These are phyloP conservation scores for Penicillium sp. DNA, from an alignment of 2,329 filamentous ascomycete genomes.

Conservation along the genomic window DNA sequence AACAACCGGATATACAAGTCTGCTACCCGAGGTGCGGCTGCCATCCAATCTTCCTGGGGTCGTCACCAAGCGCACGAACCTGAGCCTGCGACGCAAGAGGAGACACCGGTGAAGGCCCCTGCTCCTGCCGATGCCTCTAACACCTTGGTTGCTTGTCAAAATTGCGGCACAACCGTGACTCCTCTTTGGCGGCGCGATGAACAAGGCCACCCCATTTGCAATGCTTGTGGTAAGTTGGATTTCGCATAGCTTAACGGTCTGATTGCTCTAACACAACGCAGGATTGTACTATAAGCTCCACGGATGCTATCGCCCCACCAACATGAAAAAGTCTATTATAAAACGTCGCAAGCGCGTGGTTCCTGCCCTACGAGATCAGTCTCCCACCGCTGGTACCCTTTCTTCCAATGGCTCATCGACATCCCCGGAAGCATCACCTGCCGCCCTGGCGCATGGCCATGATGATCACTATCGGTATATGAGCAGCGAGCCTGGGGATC, in stretches of 20 bases:
- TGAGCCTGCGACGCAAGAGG: constrained; percentile 19
- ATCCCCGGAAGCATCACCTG: constrained; percentile 35
- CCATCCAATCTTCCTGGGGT: constrained; percentile 26
- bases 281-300: constrained; percentile 95
- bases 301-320: constrained; percentile 80
- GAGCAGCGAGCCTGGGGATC: constrained; percentile 30
- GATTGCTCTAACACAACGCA: constrained; percentile 32
- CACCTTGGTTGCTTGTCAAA: constrained; percentile 85
- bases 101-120: constrained; percentile 18
- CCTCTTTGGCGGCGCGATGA: constrained; percentile 93
- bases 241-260: neutral
- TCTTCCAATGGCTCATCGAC: constrained; percentile 37
- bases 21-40: constrained; percentile 45
- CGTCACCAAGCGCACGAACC: constrained; percentile 25
- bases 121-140: constrained; percentile 23
- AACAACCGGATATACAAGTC: constrained; percentile 92
- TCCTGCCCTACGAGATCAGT: constrained; percentile 55
- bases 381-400: constrained; percentile 34
- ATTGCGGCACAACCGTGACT: constrained; percentile 92
- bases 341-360: constrained; percentile 92
- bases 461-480: constrained; percentile 31
- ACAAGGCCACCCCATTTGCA: constrained; percentile 92
- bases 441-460: constrained; percentile 23
- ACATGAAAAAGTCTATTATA: constrained; percentile 98
- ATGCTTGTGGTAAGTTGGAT: constrained; percentile 76